These are phyloP conservation scores for Barnettozyma siamensis DNA, from an alignment of 805 yeast genomes.

Conservation along the genomic window DNA sequence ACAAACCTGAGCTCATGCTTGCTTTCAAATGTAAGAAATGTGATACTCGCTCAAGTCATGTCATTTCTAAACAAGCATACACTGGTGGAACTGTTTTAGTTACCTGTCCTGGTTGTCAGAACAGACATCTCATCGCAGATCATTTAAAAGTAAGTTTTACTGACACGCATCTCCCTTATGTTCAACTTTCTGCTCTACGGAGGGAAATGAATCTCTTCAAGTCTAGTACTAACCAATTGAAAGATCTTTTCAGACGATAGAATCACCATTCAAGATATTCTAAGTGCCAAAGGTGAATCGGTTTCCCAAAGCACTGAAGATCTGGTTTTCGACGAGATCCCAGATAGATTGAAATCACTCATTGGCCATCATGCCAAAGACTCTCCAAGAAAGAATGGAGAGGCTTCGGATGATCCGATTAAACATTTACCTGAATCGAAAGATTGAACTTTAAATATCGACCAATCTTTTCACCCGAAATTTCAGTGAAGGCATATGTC, in stretches of 20 bases:
- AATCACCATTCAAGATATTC: conserved; percentile 74
- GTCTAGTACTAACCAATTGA: conserved; percentile 18
- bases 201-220: too few species aligned
- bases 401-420: neutral
- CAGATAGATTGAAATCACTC: conserved; percentile 42
- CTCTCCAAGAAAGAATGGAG: conserved; percentile 43
- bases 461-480: too few species aligned
- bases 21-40: conserved; percentile 93
- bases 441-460: too few species aligned
- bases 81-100: conserved; percentile 79
- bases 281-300: conserved; percentile 70
- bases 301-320: conserved; percentile 62
- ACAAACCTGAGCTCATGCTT: conserved; percentile 75
- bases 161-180: too few species aligned
- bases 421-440: conserved; percentile 4
- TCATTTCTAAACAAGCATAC: conserved; percentile 91
- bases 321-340: conserved; percentile 62
- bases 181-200: too few species aligned
- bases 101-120: conserved; percentile 87
- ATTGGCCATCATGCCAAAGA: conserved; percentile 68
- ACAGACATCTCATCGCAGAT: conserved; percentile 88
- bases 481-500: too few species aligned
- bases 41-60: conserved; percentile 75
- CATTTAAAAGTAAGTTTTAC: conserved; percentile 48
- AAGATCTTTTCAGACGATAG: conserved; percentile 73